Conservation (phyloP, 768 basidiomycete genomes). For the Tylopilus cervinicoccineus region DNA sequence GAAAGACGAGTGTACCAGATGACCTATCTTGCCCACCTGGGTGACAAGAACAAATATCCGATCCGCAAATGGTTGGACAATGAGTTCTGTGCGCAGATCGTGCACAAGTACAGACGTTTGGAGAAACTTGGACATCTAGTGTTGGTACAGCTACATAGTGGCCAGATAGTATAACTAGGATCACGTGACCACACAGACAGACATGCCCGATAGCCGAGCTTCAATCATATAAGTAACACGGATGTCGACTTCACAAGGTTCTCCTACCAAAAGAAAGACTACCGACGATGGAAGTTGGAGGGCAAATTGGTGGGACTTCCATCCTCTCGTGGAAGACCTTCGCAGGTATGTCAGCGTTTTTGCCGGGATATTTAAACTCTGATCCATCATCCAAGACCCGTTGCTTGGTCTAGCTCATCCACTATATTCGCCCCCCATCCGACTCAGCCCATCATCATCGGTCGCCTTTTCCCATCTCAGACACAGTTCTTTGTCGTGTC, state of each 20-base stretch:
- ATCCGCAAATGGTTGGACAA: slow-evolving; percentile 79
- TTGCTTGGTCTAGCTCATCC: slow-evolving; percentile 69
- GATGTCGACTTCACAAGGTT: slow-evolving; percentile 26
- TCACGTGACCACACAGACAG: slow-evolving; percentile 3
- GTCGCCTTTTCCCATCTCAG: slow-evolving; percentile 65
- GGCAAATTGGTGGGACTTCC: slow-evolving; percentile 72
- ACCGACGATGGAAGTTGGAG: slow-evolving; percentile 54
- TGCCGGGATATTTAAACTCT: background rate
- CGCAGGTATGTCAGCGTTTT: slow-evolving; percentile 39
- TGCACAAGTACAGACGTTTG: slow-evolving; percentile 51
- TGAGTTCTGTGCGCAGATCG: slow-evolving; percentile 63
- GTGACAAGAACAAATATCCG: slow-evolving; percentile 83
- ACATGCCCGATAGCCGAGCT: background rate
- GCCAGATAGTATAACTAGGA: background rate
- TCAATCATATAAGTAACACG: background rate
- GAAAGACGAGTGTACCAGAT: slow-evolving; percentile 49
- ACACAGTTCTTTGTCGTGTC: slow-evolving; percentile 58
- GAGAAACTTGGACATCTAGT: slow-evolving; percentile 23
- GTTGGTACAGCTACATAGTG: background rate
- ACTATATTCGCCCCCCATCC: slow-evolving; percentile 68
- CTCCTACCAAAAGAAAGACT: slow-evolving; percentile 52
- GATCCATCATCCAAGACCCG: slow-evolving; percentile 42
- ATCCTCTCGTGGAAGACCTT: slow-evolving; percentile 55
- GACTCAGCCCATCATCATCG: slow-evolving; percentile 54
- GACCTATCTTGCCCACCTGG: slow-evolving; percentile 88